These are phyloP conservation scores for Boletus sp. DNA, from an alignment of 1,284 basidiomycete species.

Conservation along the genomic window DNA sequence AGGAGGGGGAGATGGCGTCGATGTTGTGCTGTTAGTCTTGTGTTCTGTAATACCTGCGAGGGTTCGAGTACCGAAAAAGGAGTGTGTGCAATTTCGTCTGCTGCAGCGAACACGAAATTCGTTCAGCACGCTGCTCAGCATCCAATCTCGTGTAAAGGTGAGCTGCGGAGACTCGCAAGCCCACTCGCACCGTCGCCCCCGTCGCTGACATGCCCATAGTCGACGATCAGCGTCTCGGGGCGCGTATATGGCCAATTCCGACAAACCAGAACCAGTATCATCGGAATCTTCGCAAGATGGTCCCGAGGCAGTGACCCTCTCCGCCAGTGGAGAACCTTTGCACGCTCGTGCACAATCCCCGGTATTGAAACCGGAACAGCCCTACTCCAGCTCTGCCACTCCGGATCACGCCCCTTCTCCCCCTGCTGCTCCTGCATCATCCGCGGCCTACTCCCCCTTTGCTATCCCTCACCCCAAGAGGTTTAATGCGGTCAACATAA, in stretches of 20 bases:
- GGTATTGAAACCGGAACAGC: constrained; percentile 9
- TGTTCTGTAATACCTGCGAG: not conserved
- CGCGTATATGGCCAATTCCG: constrained; percentile 67
- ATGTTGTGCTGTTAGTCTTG: constrained; percentile 25
- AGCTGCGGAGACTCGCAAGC: constrained; percentile 5
- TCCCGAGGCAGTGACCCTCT: constrained; percentile 25
- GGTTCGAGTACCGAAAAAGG: constrained; percentile 23
- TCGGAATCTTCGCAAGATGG: constrained; percentile 35
- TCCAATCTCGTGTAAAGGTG: constrained; percentile 7
- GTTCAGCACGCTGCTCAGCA: constrained; percentile 1
- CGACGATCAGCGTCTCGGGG: constrained; percentile 28
- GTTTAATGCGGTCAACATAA: constrained; percentile 85
- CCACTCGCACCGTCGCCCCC: not conserved
- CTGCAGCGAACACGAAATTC: constrained; percentile 8
- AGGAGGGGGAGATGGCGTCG: constrained; percentile 56
- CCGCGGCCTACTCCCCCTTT: constrained; percentile 20
- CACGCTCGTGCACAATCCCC: constrained; percentile 20
- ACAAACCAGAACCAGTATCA: constrained; percentile 43
- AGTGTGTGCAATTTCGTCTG: constrained; percentile 17
- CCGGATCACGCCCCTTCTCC: constrained; percentile 23
- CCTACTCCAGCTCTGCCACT: constrained; percentile 8
- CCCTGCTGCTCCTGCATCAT: constrained; percentile 15
- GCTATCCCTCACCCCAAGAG: constrained; percentile 67
- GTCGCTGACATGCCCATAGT: not conserved
- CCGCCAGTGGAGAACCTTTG: not conserved